Conservation (phyloP, 805 yeast species). For the Saccharomycopsis vini region DNA sequence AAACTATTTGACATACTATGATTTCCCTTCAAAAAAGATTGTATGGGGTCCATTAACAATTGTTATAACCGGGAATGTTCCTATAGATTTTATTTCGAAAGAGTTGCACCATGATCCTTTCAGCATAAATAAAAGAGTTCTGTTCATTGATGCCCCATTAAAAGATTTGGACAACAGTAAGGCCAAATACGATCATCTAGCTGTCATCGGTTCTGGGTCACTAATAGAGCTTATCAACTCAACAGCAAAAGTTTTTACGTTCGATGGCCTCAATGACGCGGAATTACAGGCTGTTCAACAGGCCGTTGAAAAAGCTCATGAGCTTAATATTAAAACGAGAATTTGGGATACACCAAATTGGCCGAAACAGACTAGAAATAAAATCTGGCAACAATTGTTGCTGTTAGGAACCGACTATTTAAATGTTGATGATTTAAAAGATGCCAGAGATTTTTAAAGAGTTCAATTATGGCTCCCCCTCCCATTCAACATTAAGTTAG, state of each 20-base stretch:
- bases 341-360: constrained; percentile 68
- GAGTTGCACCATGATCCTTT: constrained; percentile 21
- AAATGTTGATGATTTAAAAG: constrained; percentile 51
- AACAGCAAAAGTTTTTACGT: neutral
- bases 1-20: constrained; percentile 43
- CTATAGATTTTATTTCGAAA: constrained; percentile 30
- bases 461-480: too few species aligned
- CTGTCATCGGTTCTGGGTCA: constrained; percentile 38
- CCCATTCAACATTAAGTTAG: too few species aligned
- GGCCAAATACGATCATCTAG: constrained; percentile 10
- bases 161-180: neutral
- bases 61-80: constrained; percentile 59
- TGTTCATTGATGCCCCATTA: constrained; percentile 41
- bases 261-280: constrained; percentile 26
- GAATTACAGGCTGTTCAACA: constrained; percentile 27
- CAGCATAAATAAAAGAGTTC: constrained; percentile 25
- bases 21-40: constrained; percentile 26
- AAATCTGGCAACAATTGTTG: constrained; percentile 41
- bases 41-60: constrained; percentile 50
- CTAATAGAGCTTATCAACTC: constrained; percentile 22
- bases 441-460: constrained; percentile 25
- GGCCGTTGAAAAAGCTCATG: constrained; percentile 37
- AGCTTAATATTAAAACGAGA: constrained; percentile 43
- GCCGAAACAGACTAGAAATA: constrained; percentile 41
- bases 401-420: constrained; percentile 47